A percentile compares a stretch with the other conserved stretches of the same genome.
Evolutionary conservation across 2,329 filamentous ascomycete genomes (phyloP).

Genomic region (Aureobasidium zeae): DNA sequence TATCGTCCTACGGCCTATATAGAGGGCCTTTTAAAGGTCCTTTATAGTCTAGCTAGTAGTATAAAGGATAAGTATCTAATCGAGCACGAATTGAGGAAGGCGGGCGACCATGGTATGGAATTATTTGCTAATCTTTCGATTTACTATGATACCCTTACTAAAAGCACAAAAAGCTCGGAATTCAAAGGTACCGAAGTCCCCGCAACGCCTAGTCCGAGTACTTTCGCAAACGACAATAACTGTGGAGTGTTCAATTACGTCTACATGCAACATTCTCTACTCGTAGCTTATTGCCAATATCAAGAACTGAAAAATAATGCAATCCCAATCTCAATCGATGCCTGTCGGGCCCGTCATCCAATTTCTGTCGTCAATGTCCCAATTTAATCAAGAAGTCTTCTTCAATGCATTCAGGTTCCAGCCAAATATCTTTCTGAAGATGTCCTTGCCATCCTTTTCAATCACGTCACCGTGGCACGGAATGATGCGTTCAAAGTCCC

Average conservation of each 20-base stretch:
- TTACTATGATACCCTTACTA: background rate
- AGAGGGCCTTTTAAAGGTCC: background rate
- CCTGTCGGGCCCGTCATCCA: no score
- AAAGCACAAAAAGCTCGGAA: no score
- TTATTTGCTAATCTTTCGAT: background rate
- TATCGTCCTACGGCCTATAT: background rate
- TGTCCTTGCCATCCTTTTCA: conserved; percentile 61
- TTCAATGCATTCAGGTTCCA: conserved; percentile 61
- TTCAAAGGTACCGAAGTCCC: no score
- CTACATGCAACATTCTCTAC: no score
- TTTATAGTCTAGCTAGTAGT: background rate
- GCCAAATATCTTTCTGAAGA: conserved; percentile 68
- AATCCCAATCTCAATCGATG: no score
- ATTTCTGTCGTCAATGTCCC: no score
- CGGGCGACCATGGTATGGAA: background rate
- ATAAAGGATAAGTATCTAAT: background rate
- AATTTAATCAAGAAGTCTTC: conserved; percentile 21
- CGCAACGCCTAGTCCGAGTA: no score
- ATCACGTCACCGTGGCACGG: conserved; percentile 92
- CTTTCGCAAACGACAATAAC: no score
- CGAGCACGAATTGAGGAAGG: background rate
- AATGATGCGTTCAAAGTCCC: conserved; percentile 79
- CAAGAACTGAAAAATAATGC: no score
- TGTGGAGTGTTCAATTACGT: no score
- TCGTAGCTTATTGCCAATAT: no score